Conservation (phyloP, 495 filamentous ascomycete genomes). For the Penicillium malachiteum region DNA sequence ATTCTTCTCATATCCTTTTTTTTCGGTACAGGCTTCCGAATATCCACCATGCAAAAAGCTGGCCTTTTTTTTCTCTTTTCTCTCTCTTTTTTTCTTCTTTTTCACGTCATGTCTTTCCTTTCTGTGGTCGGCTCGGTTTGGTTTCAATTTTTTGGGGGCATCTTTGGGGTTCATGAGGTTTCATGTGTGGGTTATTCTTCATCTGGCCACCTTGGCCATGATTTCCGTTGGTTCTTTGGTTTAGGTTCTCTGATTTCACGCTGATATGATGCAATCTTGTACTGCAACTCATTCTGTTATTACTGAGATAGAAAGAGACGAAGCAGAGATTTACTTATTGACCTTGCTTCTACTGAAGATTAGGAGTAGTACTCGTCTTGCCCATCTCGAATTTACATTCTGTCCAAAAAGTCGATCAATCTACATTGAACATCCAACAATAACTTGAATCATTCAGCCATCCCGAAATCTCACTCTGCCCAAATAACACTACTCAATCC, state of each 20-base stretch:
- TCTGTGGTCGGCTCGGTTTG: not conserved
- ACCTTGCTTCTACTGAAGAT: not conserved
- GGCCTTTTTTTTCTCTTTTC: slow-evolving; percentile 22
- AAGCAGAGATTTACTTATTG: not conserved
- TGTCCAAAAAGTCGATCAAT: not conserved
- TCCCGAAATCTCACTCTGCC: slow-evolving; percentile 43
- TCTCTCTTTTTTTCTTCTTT: slow-evolving; percentile 10
- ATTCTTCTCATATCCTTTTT: slow-evolving; percentile 2
- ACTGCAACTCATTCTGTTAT: slow-evolving; percentile 9
- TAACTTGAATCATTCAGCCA: not conserved
- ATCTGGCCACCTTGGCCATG: slow-evolving; percentile 8
- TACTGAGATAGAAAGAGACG: slow-evolving; percentile 11
- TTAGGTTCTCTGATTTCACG: slow-evolving; percentile 5
- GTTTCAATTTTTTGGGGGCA: slow-evolving; percentile 13
- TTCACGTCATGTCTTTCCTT: slow-evolving; percentile 2
- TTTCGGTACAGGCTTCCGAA: slow-evolving; percentile 24
- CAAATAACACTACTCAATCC: slow-evolving; percentile 61
- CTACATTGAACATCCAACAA: not conserved
- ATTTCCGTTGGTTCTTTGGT: slow-evolving; percentile 9
- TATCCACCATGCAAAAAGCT: slow-evolving; percentile 16
- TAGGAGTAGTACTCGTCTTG: not conserved
- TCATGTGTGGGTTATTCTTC: slow-evolving; percentile 1
- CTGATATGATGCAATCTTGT: slow-evolving; percentile 18
- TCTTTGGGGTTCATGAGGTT: slow-evolving; percentile 13
- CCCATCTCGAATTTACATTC: slow-evolving; percentile 2